A percentile compares a stretch with the other conserved stretches of the same genome.
phyloP scores from a whole-genome alignment of 495 filamentous ascomycete genomes.

The Terfezia claveryi region DNA sequence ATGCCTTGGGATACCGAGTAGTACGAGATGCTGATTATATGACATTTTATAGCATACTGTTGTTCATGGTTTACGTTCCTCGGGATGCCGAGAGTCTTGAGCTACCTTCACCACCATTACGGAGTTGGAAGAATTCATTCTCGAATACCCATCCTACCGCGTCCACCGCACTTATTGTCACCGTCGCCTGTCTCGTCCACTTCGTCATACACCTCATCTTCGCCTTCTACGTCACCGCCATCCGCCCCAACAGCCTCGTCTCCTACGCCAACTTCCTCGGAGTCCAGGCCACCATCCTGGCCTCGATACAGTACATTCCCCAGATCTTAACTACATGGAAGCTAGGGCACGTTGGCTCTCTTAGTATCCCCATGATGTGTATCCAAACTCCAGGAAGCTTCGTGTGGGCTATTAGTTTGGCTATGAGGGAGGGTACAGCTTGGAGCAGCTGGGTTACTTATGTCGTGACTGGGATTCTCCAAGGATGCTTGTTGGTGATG shows the following conservation, averaged over 20 bases:
- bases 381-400: conserved; percentile 88
- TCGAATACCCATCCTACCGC: conserved; percentile 35
- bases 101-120: conserved; percentile 13
- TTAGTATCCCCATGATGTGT: conserved; percentile 96
- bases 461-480: conserved; percentile 62
- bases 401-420: conserved; percentile 69
- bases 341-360: conserved; percentile 59
- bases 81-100: conserved; percentile 31
- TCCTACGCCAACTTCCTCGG: conserved; percentile 71
- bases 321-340: conserved; percentile 82
- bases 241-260: conserved; percentile 34
- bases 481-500: conserved; percentile 63
- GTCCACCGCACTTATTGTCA: conserved; percentile 52
- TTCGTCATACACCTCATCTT: conserved; percentile 37
- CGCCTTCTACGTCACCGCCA: conserved; percentile 33
- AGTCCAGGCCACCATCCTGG: conserved; percentile 50
- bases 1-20: no score
- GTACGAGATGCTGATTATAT: neutral
- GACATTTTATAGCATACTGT: conserved; percentile 35
- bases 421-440: conserved; percentile 56
- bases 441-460: conserved; percentile 94
- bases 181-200: conserved; percentile 45
- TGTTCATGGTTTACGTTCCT: conserved; percentile 76
- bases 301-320: conserved; percentile 76
- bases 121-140: conserved; percentile 13